Percentiles rank a stretch among this genome's conserved stretches.
phyloP scores from a whole-genome alignment of 805 yeast genomes.

The Sugiyamaella valdiviana region DNA sequence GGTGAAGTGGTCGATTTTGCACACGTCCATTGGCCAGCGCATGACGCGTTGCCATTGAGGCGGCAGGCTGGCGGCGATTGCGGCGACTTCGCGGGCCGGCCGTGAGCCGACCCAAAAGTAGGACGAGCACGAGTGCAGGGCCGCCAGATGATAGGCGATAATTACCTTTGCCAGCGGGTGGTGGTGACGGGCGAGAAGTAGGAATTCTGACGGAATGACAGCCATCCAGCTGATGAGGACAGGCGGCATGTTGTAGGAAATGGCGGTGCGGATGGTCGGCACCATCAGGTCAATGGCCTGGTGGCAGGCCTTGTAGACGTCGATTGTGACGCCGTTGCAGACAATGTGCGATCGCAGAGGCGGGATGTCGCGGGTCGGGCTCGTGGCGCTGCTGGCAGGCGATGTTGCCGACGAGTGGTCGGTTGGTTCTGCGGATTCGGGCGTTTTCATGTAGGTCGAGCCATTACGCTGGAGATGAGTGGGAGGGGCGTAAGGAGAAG shows the following conservation, averaged over 20 bases:
- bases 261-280: neutral
- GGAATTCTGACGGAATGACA: slow-evolving; percentile 12
- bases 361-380: neutral
- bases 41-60: slow-evolving; percentile 9
- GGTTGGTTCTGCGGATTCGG: neutral
- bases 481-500: too few species aligned
- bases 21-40: slow-evolving; percentile 9
- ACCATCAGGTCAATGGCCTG: slow-evolving; percentile 3
- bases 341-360: neutral
- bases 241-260: neutral
- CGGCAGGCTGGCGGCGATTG: slow-evolving; percentile 7
- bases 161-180: slow-evolving; percentile 13
- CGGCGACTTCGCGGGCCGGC: slow-evolving; percentile 9
- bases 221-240: slow-evolving; percentile 14
- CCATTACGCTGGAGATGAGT: too few species aligned
- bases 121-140: slow-evolving; percentile 7
- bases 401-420: neutral
- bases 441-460: too few species aligned
- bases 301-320: neutral
- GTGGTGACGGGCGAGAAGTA: slow-evolving; percentile 10
- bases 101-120: slow-evolving; percentile 17
- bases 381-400: neutral
- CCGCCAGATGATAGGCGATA: slow-evolving; percentile 13
- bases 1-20: slow-evolving; percentile 1
- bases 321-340: neutral